Evolutionary conservation across 495 filamentous ascomycete species (phyloP), one percentile per base, ranked within the genome.

Genomic region (Neurospora sublineolata): DNA sequence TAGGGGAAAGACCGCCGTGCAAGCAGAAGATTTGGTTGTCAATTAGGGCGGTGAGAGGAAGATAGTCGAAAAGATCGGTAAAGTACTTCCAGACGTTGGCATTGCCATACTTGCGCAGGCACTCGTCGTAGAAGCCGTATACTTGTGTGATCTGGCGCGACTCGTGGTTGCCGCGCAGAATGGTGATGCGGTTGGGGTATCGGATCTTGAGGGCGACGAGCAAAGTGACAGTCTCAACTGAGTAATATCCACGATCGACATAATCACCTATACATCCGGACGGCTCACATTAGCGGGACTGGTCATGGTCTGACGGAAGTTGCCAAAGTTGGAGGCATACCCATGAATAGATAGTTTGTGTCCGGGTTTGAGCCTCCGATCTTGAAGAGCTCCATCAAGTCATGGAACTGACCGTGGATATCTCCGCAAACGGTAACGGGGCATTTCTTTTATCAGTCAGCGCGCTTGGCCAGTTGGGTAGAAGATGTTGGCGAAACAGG

Each of bases 51-150:
- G 95, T 99, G 79, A 99, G 90, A 74, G 95, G 95, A 46, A 99
- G 93, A 83, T 94, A 99, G 84, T 99, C 95, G 85, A 99, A 98
- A 40, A 99, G 89, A 80, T 99, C 95, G 76, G 95, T 98, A 82
- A 98, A 99, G 84, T 92, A 97, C 87, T 97, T 97, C 95, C 95
- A 99, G 75, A 99, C 95, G 79, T 97, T 98, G 73, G 95, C 95
- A 79, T 97, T 97, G 82, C 94, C 94, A 78, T 97, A 97, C 86
- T 97, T 97, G 77, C 94, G 91, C 69, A 97, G 87, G 80, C 94
- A 97, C 79, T 97, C 94, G 81, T 97, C 94, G 84, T 97, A 97
- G 85, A 97, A 97, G 68, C 94, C 94, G 79, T 97, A 97, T 60
- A 97, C 94, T 82, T 97, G 93, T 67, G 94, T 97, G 82, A 97